Conservation (phyloP, 225 moss, liverwort and hornwort species). For the Pseudisothecium myosuroides region DNA sequence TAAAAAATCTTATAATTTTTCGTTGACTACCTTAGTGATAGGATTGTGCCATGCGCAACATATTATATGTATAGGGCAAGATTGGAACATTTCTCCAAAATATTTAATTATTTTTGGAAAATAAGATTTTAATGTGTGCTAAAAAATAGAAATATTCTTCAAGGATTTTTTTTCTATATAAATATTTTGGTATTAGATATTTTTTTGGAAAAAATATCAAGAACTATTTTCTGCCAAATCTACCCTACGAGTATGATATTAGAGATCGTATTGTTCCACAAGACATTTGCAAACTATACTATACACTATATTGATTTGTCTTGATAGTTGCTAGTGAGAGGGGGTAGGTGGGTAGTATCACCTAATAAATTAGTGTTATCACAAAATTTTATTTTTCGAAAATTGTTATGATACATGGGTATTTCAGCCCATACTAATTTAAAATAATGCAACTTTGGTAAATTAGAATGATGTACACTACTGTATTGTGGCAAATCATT, state of each 20-base stretch:
- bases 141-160: no score
- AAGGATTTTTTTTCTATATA: no score
- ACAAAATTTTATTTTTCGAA: background rate
- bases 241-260: background rate
- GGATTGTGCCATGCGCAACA: fast-evolving
- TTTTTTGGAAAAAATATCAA: no score
- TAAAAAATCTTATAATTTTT: background rate
- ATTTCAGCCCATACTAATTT: background rate
- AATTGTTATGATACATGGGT: fast-evolving
- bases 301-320: no score
- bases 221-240: background rate
- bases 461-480: background rate
- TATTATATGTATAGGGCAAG: background rate
- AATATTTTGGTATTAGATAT: background rate
- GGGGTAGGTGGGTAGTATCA: background rate
- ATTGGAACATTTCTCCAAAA: fast-evolving
- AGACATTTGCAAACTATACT: background rate
- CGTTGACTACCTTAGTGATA: background rate
- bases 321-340: background rate
- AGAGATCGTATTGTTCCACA: no score
- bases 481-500: background rate
- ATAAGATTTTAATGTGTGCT: fast-evolving
- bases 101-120: background rate
- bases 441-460: background rate
- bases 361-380: background rate